Evolutionary conservation across 805 yeast genomes (phyloP).

Genomic region (Pichia membranifaciens): DNA sequence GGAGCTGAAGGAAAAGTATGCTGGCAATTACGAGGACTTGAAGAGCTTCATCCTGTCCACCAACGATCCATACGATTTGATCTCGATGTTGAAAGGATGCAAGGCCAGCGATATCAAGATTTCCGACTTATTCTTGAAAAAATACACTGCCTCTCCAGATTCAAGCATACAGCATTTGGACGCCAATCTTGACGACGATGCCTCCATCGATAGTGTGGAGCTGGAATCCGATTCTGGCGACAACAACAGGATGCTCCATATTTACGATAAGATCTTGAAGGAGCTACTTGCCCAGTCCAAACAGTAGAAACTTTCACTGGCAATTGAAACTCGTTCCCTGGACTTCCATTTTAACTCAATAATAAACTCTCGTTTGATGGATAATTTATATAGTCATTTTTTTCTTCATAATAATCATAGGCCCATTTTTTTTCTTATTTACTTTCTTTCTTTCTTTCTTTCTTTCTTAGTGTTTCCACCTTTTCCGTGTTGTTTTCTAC

Average conservation of each 20-base stretch:
- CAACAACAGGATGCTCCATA: constrained; percentile 11
- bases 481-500: too few relatives aligned
- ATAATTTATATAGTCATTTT: too few relatives aligned
- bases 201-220: constrained; percentile 12
- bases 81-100: constrained; percentile 11
- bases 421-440: too few relatives aligned
- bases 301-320: too few relatives aligned
- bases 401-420: background rate
- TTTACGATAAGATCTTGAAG: constrained; percentile 24
- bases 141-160: background rate
- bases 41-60: constrained; percentile 7
- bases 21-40: constrained; percentile 7
- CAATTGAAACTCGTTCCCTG: background rate
- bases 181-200: constrained; percentile 5
- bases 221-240: constrained; percentile 1
- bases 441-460: too few relatives aligned
- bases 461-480: too few relatives aligned
- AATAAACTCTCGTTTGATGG: too few relatives aligned
- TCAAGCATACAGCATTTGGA: background rate
- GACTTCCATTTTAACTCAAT: background rate
- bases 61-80: constrained; percentile 18
- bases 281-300: constrained; percentile 18
- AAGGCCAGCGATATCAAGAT: constrained; percentile 10
- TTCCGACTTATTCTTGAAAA: constrained; percentile 14
- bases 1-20: constrained; percentile 7